Evolutionary conservation across 305 asterid species (phyloP).

Genomic region (Fraxinus dipetala): DNA sequence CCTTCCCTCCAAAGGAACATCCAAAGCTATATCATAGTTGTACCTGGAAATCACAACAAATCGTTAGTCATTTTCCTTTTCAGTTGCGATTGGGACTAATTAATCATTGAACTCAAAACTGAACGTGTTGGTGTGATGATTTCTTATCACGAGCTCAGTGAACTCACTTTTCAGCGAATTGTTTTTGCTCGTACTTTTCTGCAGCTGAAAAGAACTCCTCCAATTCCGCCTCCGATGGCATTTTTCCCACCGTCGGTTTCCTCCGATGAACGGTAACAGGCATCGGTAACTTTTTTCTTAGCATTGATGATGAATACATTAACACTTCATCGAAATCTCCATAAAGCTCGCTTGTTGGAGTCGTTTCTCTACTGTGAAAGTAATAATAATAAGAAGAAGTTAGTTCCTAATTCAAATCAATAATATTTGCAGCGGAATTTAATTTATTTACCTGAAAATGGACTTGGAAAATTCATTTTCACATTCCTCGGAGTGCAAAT

Average conservation of each 20-base stretch:
- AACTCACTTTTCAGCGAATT: constrained; percentile 71
- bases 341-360: constrained; percentile 46
- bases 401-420: background rate
- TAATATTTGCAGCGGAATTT: background rate
- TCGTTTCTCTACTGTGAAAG: constrained; percentile 46
- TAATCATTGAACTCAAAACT: constrained; percentile 15
- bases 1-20: constrained; percentile 73
- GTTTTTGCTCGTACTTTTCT: constrained; percentile 64
- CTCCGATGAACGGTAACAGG: constrained; percentile 27
- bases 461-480: constrained; percentile 52
- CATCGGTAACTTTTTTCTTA: constrained; percentile 25
- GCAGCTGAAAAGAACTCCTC: constrained; percentile 72
- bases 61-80: constrained; percentile 33
- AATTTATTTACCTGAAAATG: constrained; percentile 43
- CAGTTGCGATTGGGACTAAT: constrained; percentile 31
- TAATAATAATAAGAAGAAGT: background rate
- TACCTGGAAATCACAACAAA: constrained; percentile 57
- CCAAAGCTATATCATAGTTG: constrained; percentile 75
- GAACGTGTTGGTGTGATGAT: constrained; percentile 16
- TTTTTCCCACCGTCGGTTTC: constrained; percentile 24
- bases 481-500: constrained; percentile 37
- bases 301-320: constrained; percentile 25
- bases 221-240: constrained; percentile 61
- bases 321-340: constrained; percentile 46
- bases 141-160: constrained; percentile 38